Conservation (phyloP, 805 yeast species). For the Priceomyces melissophilus region DNA sequence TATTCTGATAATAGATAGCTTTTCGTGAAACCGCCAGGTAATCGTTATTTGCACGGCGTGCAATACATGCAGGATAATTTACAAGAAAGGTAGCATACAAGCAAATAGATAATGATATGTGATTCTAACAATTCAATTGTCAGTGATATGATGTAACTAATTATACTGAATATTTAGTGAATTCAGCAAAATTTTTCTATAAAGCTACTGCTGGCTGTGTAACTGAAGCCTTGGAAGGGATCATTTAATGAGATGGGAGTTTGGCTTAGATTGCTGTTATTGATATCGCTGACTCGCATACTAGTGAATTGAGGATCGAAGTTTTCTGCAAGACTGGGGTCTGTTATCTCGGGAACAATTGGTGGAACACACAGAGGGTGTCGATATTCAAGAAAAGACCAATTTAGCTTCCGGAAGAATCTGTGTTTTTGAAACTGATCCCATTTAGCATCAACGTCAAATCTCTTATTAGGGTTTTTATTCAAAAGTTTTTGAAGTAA, state of each 20-base stretch:
- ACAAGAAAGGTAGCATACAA: no score
- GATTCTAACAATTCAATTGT: not conserved
- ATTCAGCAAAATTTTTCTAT: constrained; percentile 17
- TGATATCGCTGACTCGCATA: constrained; percentile 46
- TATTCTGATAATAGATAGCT: no score
- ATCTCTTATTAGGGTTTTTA: constrained; percentile 65
- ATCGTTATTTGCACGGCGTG: no score
- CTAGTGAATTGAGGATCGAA: constrained; percentile 77
- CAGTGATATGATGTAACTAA: not conserved
- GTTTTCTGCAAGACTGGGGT: constrained; percentile 81
- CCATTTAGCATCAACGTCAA: constrained; percentile 49
- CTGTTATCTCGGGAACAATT: constrained; percentile 75
- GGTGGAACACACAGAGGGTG: constrained; percentile 60
- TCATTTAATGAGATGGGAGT: constrained; percentile 4
- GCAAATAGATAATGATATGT: not conserved
- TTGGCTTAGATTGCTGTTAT: constrained; percentile 9
- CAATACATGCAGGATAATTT: no score
- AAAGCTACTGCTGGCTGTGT: constrained; percentile 30
- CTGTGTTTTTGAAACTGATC: constrained; percentile 60
- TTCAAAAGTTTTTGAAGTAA: constrained; percentile 60
- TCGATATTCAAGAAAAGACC: constrained; percentile 56
- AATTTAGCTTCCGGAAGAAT: constrained; percentile 73
- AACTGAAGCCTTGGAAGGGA: constrained; percentile 28
- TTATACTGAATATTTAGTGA: not conserved
- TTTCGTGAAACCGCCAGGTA: no score